These are phyloP conservation scores for Parietichytrium sp. DNA, from an alignment of 108 stramenopile genomes.

Conservation along the genomic window DNA sequence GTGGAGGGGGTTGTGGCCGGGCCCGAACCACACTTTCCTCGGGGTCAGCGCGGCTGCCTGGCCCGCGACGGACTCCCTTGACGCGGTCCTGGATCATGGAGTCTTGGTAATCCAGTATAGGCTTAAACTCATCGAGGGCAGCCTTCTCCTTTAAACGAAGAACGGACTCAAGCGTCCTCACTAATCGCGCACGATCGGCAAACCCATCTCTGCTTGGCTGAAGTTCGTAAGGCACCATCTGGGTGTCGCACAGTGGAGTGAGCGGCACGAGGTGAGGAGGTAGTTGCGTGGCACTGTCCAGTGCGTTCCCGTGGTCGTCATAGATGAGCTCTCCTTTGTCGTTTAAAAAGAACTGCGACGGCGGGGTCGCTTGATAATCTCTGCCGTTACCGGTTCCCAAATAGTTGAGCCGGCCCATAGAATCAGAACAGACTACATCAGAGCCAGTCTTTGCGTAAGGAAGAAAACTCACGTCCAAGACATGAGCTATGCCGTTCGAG, in stretches of 20 bases:
- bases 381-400: conserved; percentile 7
- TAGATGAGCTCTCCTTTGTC: not conserved
- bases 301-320: not conserved
- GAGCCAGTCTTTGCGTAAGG: conserved; percentile 21
- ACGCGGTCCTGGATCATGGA: conserved; percentile 1
- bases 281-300: not conserved
- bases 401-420: conserved; percentile 39
- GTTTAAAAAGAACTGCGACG: not conserved
- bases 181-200: not conserved
- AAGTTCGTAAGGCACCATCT: conserved; percentile 8
- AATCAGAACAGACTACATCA: conserved; percentile 19
- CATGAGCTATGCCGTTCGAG: not conserved
- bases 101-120: conserved; percentile 25
- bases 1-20: no score
- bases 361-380: not conserved
- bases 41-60: no score
- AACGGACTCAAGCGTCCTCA: not conserved
- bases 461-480: conserved; percentile 4
- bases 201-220: not conserved
- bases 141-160: not conserved
- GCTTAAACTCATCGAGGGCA: not conserved
- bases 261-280: not conserved
- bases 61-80: no score
- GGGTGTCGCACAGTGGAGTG: not conserved
- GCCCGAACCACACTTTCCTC: no score